Conservation (phyloP, 2,329 filamentous ascomycete species). For the Colletotrichum kahawae region DNA sequence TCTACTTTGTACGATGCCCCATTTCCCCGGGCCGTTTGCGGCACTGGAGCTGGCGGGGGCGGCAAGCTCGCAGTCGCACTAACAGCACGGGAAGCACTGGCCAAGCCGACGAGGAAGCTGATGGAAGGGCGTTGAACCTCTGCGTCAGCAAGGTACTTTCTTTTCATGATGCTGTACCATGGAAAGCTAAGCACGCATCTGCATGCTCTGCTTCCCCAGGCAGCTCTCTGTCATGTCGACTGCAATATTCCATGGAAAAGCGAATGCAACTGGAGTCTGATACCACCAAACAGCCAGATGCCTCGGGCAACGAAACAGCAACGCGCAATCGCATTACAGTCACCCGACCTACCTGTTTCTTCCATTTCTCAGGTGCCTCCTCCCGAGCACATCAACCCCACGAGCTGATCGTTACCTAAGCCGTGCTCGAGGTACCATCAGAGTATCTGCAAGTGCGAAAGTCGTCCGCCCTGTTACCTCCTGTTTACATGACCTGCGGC, state of each 20-base stretch:
- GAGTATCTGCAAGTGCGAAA: not conserved
- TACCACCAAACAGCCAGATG: not conserved
- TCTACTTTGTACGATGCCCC: not conserved
- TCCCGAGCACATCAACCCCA: not conserved
- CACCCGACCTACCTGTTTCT: not conserved
- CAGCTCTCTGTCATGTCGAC: not conserved
- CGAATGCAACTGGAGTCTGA: not conserved
- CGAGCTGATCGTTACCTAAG: constrained; percentile 12
- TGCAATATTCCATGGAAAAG: not conserved
- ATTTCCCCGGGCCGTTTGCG: constrained; percentile 8
- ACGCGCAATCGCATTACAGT: not conserved
- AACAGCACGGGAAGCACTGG: not conserved
- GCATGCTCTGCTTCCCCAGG: not conserved
- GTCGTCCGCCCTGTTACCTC: not conserved
- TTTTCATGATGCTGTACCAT: not conserved
- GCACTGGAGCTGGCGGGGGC: not conserved
- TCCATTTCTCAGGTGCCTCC: not conserved
- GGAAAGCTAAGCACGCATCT: not conserved
- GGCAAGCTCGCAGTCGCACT: not conserved
- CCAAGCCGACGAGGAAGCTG: not conserved
- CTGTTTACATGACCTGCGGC: not conserved
- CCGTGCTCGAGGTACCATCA: not conserved
- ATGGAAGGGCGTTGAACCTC: not conserved
- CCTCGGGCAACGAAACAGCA: not conserved
- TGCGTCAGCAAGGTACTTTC: not conserved